Base-by-base conservation (phyloP, 2,329 filamentous ascomycete genomes). In the Cryphonectria carpinicola region DNA sequence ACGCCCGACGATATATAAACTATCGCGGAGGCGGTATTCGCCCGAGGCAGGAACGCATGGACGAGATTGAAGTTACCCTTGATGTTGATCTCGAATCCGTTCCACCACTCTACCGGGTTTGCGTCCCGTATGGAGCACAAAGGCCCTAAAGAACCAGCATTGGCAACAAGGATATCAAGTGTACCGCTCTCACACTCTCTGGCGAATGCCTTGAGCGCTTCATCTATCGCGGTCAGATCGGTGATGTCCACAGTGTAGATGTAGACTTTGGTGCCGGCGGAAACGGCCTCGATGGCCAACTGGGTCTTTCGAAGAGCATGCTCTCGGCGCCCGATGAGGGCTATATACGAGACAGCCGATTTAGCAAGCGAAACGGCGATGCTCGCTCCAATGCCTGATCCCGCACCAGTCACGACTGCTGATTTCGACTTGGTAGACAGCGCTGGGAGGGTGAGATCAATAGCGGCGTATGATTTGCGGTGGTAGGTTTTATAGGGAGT, bases 401-500 rank as follows among this genome's bases (percentile, higher is more conserved):
- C 66, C 11, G 56, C 66, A 8, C 66, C 66, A 2, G 66, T 62
- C 28, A 67, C 54, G 22, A 67, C 56, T 52, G 66, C 66, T n/a
- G 66, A 67, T 37, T 67, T 67, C 14, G 66, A 67, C 54, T 52
- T 67, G 39, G 54, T 67, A 25, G 66, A 67, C 19, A 67, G 39
- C 11, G 66, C 52, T 61, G 66, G 66, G 37, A 28, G 54, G 25
- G 66, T 49, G 39, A 56, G 66, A 49, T 67, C 39, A 25, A 67
- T 67, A 6, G 66, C 66, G 39, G 66, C 56, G 22, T 67, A 67
- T 1, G 66, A 67, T 25, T 3, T 67, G 19, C 19, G 52, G 66
- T 67, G 54, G 28, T 67, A 67, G 19, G 37, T 49, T 11, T 28
- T 41, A 17, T 67, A 67, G 6, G 66, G 66, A 37, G 66, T 67